Evolutionary conservation across 192 early-diverging fungal species (phyloP), one percentile per base, ranked within the genome.

Genomic region (Rhizoclosmatium sp.): DNA sequence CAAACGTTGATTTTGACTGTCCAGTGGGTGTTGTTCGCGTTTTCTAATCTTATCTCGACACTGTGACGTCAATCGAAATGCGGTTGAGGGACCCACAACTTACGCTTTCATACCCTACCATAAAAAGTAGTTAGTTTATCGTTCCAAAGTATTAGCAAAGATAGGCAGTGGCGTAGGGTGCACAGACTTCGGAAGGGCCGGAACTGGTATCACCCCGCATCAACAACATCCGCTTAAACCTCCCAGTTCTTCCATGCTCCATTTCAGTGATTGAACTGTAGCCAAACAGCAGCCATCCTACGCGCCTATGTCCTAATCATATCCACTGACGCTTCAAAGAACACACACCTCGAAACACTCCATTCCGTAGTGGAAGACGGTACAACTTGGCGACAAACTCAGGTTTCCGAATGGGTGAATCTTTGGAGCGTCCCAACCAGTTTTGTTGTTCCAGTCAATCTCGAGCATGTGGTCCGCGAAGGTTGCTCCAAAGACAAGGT

Each of bases 381-480:
- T 92, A 21, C 94, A 88, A 23, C 93, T 91, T 0, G 97, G 97
- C 48, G 93, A 93, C 14, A 99, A 85, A 39, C 78, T 68, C 23
- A 99, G 86, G 58, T 93, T 95, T 3, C 89, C 92, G 76, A 96
- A 98, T 40, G 94, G 94, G 72, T 89, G 88, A 84, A 99, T 95
- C 80, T 92, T 84, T 2, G 97, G 97, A n/a, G 88, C 86, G 21
- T 78, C 84, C 96, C 96, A 96, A 1, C 95, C 87, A 54, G 84
- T 82, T n/a, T 70, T 80, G 10, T 83, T 82, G 51, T 92, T 87
- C 96, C 95, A 98, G 83, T 95, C 90, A 69, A 94, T 86, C 64
- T 82, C 85, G 59, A 99, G 86, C 97, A 99, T 99, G 87, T 99
- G 96, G 87, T 99, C 97, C 12, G 96, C 90, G 69, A 98, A 99